Percentiles rank a stretch among this genome's conserved stretches.
Conservation (phyloP, 495 filamentous ascomycete genomes). For the Rhypophila decipiens region DNA sequence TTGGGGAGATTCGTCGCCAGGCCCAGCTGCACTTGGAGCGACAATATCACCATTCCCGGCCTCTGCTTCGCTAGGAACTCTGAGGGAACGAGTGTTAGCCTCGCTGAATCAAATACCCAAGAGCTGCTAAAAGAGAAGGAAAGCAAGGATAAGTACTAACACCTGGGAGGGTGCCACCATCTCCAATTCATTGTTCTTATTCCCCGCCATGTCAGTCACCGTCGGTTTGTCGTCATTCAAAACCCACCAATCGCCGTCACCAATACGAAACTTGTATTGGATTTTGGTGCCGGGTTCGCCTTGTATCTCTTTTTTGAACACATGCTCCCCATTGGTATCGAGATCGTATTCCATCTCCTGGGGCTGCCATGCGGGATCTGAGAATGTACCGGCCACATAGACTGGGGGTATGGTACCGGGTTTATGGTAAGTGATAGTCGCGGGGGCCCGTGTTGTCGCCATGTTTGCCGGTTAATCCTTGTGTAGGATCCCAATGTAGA, state of each 20-base stretch:
- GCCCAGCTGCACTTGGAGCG: neutral
- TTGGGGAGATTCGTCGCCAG: neutral
- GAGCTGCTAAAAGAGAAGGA: too few relatives aligned
- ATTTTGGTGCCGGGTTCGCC: constrained; percentile 43
- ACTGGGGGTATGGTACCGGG: constrained; percentile 53
- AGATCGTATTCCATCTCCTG: constrained; percentile 50
- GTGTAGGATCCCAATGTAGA: too few relatives aligned
- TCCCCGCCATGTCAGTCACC: constrained; percentile 50
- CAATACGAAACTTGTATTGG: constrained; percentile 67
- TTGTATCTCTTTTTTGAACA: constrained; percentile 41
- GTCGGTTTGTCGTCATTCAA: constrained; percentile 48
- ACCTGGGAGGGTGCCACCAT: constrained; percentile 20
- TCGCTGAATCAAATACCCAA: too few relatives aligned
- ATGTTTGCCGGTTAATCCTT: too few relatives aligned
- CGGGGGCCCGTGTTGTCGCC: constrained; percentile 29
- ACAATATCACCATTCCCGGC: neutral
- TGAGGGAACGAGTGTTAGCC: neutral
- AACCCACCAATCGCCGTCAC: constrained; percentile 58
- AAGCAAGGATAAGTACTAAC: constrained; percentile 2
- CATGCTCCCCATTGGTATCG: constrained; percentile 35
- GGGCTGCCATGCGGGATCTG: constrained; percentile 56
- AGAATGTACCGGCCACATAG: constrained; percentile 60
- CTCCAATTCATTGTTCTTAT: constrained; percentile 52
- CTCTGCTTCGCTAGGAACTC: neutral
- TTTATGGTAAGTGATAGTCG: constrained; percentile 53